Evolutionary conservation across 441 rosid genomes (phyloP), one percentile per base, ranked within the genome.

Genomic region (Erodium moschatum): DNA sequence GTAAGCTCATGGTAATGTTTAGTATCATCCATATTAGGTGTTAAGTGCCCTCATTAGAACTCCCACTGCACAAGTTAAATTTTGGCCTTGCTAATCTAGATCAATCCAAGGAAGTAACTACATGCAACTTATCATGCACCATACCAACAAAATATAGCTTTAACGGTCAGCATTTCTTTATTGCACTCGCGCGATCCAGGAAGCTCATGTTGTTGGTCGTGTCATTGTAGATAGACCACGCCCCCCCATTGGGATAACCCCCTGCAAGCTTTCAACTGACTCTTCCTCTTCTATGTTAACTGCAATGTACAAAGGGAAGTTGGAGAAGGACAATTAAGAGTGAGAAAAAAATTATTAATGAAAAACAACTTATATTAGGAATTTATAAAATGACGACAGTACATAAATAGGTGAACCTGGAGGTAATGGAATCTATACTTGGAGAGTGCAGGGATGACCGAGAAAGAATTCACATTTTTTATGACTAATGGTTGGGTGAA

Each of bases 211-310:
- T 40, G 97, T 93, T 69, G 98, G 98, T 67, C 95, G 75, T 21
- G 96, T 93, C 87, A 89, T 93, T 61, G 95, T 91, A 70, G 98
- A 89, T 70, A 88, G 81, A 74, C 98, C 98, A 24, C 98, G 90
- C 72, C 97, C 98, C 6, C 38, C 38, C 58, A 77, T 77, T n/a
- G 95, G 95, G 65, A 85, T 69, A 69, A 80, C 83, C 73, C 92
- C 96, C 33, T 75, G 84, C 75, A 80, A 83, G 69, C 81, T 85
- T 77, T 84, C 90, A 70, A 75, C 81, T 20, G 85, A 66, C 78
- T 85, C 92, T 79, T 80, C 91, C 78, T 81, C 96, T 67, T 79
- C 93, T 60, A 82, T 12, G n/a, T 82, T 63, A 81, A 75, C 96
- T 84, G 87, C 82, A 83, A 9, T 69, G 16, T 6, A 38, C 9